Evolutionary conservation across 495 filamentous ascomycete genomes (phyloP).

Genomic region (Bathelium albidoporum): DNA sequence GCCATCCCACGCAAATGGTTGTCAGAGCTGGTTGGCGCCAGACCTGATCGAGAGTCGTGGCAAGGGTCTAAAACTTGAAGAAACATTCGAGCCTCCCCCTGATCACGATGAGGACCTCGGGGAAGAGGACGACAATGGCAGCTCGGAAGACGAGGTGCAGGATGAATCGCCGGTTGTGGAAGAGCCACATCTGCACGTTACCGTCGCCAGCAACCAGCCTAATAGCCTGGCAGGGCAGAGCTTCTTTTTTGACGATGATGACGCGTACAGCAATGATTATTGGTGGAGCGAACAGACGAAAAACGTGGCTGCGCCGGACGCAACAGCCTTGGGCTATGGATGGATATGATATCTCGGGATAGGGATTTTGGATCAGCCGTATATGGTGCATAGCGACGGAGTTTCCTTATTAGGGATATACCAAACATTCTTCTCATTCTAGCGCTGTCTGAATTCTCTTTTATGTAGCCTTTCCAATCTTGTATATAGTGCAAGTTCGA

Average conservation of each 20-base stretch:
- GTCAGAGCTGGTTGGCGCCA: conserved; percentile 27
- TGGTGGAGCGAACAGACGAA: conserved; percentile 24
- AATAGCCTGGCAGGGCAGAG: conserved; percentile 24
- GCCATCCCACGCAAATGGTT: conserved; percentile 25
- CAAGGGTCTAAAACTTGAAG: conserved; percentile 73
- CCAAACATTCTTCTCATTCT: not conserved
- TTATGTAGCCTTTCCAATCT: not conserved
- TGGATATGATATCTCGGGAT: conserved; percentile 16
- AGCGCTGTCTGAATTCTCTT: not conserved
- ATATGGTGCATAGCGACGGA: conserved; percentile 17
- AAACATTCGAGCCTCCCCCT: conserved; percentile 65
- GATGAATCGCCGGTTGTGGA: conserved; percentile 19
- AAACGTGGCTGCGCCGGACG: conserved; percentile 24
- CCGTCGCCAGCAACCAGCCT: conserved; percentile 26
- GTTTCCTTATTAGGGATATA: conserved; percentile 8
- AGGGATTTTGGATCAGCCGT: not conserved
- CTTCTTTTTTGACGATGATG: conserved; percentile 28
- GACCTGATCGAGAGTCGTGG: conserved; percentile 34
- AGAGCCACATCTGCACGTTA: conserved; percentile 17
- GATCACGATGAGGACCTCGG: conserved; percentile 42
- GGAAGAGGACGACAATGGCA: conserved; percentile 33
- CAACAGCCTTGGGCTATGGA: conserved; percentile 22
- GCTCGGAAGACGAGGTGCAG: conserved; percentile 33
- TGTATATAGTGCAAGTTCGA: too few relatives aligned
- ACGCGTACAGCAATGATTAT: conserved; percentile 21